phyloP scores from a whole-genome alignment of 805 yeast genomes.

The Saturnispora serradocipensis region DNA sequence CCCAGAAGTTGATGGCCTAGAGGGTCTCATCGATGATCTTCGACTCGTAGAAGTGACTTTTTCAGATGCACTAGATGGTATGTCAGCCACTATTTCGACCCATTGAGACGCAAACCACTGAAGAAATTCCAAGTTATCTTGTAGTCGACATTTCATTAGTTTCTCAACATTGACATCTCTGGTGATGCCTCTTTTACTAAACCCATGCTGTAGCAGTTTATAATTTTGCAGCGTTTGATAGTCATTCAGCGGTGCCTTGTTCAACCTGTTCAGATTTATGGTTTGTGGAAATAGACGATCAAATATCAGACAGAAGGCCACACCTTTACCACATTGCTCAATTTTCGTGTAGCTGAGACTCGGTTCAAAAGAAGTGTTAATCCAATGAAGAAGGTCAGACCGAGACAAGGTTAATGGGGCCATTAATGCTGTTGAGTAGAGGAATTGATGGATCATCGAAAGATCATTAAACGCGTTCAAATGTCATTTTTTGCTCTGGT shows the following conservation, averaged over 20 bases:
- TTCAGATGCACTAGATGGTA: conserved; percentile 1
- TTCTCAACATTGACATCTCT: conserved; percentile 73
- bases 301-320: conserved; percentile 86
- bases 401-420: conserved; percentile 59
- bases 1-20: not conserved
- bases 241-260: conserved; percentile 59
- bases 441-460: not conserved
- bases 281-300: conserved; percentile 72
- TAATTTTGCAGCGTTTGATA: conserved; percentile 73
- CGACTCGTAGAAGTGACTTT: not conserved
- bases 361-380: conserved; percentile 54
- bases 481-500: not conserved
- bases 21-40: conserved; percentile 7
- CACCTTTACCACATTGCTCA: conserved; percentile 94
- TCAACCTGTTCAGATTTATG: conserved; percentile 71
- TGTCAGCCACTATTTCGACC: conserved; percentile 38
- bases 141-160: conserved; percentile 79
- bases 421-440: not conserved
- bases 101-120: conserved; percentile 88
- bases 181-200: conserved; percentile 59
- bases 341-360: conserved; percentile 57
- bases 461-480: not conserved
- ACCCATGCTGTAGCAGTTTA: conserved; percentile 79
- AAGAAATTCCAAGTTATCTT: conserved; percentile 86
- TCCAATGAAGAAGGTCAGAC: conserved; percentile 76